Base-by-base conservation (phyloP, 1,284 basidiomycete species). In the Naganishia liquefaciens region DNA sequence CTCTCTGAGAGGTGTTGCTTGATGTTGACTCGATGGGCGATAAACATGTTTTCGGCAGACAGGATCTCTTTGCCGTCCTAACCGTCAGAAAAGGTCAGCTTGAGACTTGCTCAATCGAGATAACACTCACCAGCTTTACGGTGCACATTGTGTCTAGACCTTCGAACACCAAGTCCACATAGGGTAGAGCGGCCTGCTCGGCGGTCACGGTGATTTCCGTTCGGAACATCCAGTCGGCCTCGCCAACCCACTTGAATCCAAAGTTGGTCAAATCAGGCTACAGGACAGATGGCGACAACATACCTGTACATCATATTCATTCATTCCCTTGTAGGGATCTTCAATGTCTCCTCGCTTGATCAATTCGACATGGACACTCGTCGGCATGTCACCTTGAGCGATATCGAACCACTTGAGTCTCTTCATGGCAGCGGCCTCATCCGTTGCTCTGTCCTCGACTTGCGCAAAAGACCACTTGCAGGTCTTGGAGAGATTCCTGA, bases 271-370 rank as follows among this genome's bases (percentile, higher is more conserved):
- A 60, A 13, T 42, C 46, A 25, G 63, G 43, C 15, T 44, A 58
- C 43, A 60, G 47, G 27, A 49, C 70, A 54, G 78, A 49, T 52
- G 7, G 28, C 11, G 42, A 57, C 73, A 6, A 70, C 77, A 74
- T 70, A 87, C 92, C 80, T 94, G 92, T 11, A 91, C 88, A 70
- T 90, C 87, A 87, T 88, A 91, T 76, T 95, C 92, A 67, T 88
- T 84, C 64, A 91, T 79, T 11, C 86, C 87, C 70, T 80, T 75
- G 75, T 88, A 89, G 37, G 91, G 90, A 77, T 95, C 89, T 33
- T 88, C 86, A 37, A 94, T 93, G 71, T 76, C 86, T 69, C 85
- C 83, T 40, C 82, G 74, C 69, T 84, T 85, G 72, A 90, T 76
- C 30, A 95, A 83, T 74, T 94, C 91, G 62, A 89, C 89, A 69